Conservation (phyloP, 2,329 filamentous ascomycete species). For the Cytospora paraplurivora region DNA sequence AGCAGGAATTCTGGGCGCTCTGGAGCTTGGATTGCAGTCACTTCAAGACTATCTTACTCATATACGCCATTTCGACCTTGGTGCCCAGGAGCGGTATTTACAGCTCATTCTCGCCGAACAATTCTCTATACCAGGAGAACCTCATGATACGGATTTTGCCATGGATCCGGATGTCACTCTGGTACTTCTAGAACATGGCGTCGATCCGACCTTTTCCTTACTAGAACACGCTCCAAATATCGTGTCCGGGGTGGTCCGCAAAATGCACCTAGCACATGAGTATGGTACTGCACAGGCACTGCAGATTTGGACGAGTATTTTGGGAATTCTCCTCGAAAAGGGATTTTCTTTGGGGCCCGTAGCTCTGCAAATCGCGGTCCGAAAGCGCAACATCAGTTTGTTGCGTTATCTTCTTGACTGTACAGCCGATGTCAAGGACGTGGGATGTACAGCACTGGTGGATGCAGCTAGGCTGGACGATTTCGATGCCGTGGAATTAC, state of each 20-base stretch:
- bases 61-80: not conserved
- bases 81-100: not conserved
- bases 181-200: not conserved
- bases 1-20: not conserved
- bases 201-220: not conserved
- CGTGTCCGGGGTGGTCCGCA: not conserved
- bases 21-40: not conserved
- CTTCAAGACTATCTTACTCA: not conserved
- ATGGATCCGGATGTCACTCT: not conserved
- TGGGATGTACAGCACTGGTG: not conserved
- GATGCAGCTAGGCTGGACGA: rapidly evolving
- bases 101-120: not conserved
- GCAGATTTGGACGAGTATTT: not conserved
- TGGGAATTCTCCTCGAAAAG: not conserved
- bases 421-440: not conserved
- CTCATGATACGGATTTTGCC: not conserved
- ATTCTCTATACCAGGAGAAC: not conserved
- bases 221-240: not conserved
- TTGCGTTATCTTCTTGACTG: not conserved
- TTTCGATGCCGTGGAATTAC: not conserved
- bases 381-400: rapidly evolving
- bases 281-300: not conserved
- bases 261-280: not conserved
- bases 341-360: not conserved
- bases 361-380: not conserved